A percentile compares a stretch with the other conserved stretches of the same genome.
These are phyloP conservation scores for Dentipellis sp. DNA, from an alignment of 768 basidiomycete species.

Conservation along the genomic window DNA sequence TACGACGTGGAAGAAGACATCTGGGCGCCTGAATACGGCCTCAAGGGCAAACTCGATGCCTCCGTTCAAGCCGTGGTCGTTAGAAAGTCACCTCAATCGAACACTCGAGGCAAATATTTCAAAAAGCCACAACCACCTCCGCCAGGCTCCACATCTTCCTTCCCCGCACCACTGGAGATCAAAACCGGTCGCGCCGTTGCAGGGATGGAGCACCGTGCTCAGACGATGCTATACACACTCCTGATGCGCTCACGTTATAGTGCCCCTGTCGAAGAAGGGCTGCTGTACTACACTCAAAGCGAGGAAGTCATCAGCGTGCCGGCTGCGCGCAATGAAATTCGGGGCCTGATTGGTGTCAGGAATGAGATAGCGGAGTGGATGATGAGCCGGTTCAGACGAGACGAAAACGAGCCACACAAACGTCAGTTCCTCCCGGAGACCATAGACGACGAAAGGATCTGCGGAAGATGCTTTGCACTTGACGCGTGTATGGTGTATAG, in stretches of 20 bases:
- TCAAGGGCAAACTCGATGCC: constrained; percentile 95
- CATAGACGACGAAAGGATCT: constrained; percentile 72
- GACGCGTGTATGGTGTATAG: constrained; percentile 95
- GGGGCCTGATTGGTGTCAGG: constrained; percentile 69
- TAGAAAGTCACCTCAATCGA: constrained; percentile 8
- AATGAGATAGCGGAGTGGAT: constrained; percentile 82
- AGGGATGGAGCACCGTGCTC: constrained; percentile 89
- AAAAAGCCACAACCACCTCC: constrained; percentile 15
- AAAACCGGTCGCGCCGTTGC: constrained; percentile 82
- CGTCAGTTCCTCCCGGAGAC: constrained; percentile 72
- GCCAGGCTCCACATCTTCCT: constrained; percentile 6
- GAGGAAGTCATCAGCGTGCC: constrained; percentile 83
- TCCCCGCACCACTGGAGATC: constrained; percentile 81
- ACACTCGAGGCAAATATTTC: constrained; percentile 8
- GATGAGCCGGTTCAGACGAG: constrained; percentile 34
- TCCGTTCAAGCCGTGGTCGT: constrained; percentile 64
- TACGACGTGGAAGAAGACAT: constrained; percentile 96
- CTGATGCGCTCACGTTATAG: constrained; percentile 89
- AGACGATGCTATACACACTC: constrained; percentile 95
- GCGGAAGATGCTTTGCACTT: constrained; percentile 71
- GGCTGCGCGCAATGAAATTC: constrained; percentile 70
- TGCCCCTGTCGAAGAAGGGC: constrained; percentile 65
- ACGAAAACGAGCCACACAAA: constrained; percentile 3
- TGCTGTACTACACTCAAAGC: constrained; percentile 91
- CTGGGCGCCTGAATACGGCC: constrained; percentile 89